Percentiles rank a stretch among this genome's conserved stretches.
phyloP scores from a whole-genome alignment of 495 filamentous ascomycete genomes.

The Lepraria neglecta region DNA sequence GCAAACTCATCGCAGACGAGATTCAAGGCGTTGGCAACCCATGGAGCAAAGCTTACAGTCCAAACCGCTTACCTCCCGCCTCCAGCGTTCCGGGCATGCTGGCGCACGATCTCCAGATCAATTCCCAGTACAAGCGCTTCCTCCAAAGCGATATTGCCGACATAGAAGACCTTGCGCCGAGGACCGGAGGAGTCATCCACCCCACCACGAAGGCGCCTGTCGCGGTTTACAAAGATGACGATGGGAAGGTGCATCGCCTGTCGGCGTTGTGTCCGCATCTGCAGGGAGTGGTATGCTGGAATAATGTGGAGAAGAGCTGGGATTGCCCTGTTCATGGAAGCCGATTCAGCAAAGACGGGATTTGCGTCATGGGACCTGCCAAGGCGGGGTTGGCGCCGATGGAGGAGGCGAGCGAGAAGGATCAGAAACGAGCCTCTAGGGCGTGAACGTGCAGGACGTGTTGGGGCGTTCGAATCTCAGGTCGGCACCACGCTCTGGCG shows the following conservation, averaged over 20 bases:
- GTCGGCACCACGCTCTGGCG: too few species aligned
- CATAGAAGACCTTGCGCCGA: slow-evolving; percentile 48
- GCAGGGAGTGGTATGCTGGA: slow-evolving; percentile 52
- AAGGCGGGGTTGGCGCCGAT: slow-evolving; percentile 34
- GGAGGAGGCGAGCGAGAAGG: slow-evolving; percentile 17
- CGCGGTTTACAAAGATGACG: slow-evolving; percentile 52
- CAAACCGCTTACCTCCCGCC: slow-evolving; percentile 40
- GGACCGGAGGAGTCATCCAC: slow-evolving; percentile 49
- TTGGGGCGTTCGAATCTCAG: too few species aligned
- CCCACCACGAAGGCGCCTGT: slow-evolving; percentile 38
- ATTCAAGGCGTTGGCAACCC: slow-evolving; percentile 43
- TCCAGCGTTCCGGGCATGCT: slow-evolving; percentile 36
- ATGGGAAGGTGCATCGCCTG: slow-evolving; percentile 43
- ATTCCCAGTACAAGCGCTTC: slow-evolving; percentile 51
- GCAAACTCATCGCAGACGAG: slow-evolving; percentile 48
- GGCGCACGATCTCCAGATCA: slow-evolving; percentile 47
- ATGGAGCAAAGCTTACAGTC: slow-evolving; percentile 47
- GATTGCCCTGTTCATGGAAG: slow-evolving; percentile 49
- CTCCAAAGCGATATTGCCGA: slow-evolving; percentile 49
- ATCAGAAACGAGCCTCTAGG: slow-evolving; percentile 23
- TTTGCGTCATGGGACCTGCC: slow-evolving; percentile 46
- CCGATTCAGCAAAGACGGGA: slow-evolving; percentile 47
- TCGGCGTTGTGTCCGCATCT: slow-evolving; percentile 53
- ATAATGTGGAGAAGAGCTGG: slow-evolving; percentile 49
- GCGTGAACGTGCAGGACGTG: too few species aligned